Percentiles rank a stretch among this genome's conserved stretches.
Evolutionary conservation across 2,329 filamentous ascomycete species (phyloP).

Genomic region (Colletotrichum phormii): DNA sequence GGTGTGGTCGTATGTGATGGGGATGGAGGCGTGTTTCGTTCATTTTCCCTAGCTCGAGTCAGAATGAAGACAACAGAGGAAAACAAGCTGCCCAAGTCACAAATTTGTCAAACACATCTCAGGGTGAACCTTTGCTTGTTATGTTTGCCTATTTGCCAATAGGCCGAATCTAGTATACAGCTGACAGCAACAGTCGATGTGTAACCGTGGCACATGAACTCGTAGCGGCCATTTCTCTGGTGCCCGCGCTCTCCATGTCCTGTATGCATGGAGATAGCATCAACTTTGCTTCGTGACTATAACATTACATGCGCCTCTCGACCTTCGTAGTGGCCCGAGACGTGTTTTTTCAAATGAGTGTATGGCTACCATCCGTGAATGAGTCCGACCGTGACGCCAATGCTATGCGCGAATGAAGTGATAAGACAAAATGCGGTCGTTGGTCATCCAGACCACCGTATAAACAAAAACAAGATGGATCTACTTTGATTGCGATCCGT

Average conservation of each 20-base stretch:
- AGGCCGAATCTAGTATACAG: conserved; percentile 30
- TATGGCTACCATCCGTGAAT: conserved; percentile 29
- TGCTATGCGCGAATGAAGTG: conserved; percentile 33
- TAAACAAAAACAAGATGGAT: background rate
- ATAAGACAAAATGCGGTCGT: conserved; percentile 22
- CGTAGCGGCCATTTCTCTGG: background rate
- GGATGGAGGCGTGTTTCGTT: background rate
- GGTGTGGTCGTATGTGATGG: background rate
- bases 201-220: conserved; percentile 23
- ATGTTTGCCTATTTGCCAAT: conserved; percentile 18
- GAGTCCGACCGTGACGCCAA: conserved; percentile 32
- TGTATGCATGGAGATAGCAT: conserved; percentile 24
- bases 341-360: conserved; percentile 30
- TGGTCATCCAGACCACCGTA: conserved; percentile 18
- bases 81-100: background rate
- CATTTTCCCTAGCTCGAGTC: background rate
- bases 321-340: conserved; percentile 13
- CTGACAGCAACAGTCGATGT: conserved; percentile 15
- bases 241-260: conserved; percentile 11
- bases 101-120: background rate
- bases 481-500: conserved; percentile 5
- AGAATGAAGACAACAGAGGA: background rate
- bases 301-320: conserved; percentile 30
- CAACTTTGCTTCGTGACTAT: conserved; percentile 24
- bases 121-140: conserved; percentile 1